Base-by-base conservation (phyloP, 2,329 filamentous ascomycete genomes). In the Cytospora leucostoma region DNA sequence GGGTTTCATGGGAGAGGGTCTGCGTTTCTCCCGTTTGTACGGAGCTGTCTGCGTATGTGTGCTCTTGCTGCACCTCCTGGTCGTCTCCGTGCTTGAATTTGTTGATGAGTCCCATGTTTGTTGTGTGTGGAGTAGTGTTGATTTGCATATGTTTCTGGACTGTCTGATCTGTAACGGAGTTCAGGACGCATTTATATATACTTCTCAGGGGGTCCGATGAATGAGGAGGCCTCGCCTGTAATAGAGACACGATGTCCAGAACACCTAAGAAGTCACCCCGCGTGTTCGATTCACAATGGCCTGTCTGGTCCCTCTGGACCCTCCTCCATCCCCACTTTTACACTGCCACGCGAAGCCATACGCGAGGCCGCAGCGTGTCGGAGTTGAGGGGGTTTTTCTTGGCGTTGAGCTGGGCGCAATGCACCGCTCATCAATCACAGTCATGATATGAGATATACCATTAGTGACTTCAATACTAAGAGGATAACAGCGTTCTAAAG, bases 31-130 rank as follows among this genome's bases (percentile, higher is more conserved):
- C 19, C 12, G 40, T 38, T 35, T 55, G 51, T 8, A n/a, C 57
- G 35, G 57, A 35, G 47, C 15, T 40, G 1, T 56, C 59, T 27
- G 44, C 33, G 44, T 40, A 38, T 6, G 12, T 27, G 11, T 49
- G 59, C 52, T 55, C 37, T 8, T 49, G 11, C 34, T 40, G 32
- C 12, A 27, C 35, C 21, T 62, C 44, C 17, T 53, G 50, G 15
- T 59, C 56, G 49, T 27, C 37, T 7, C 27, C 56, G 33, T 63
- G 61, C 61, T 63, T 63, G 56, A 63, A 51, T 34, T 59, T 63
- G 33, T 59, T 51, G 61, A 63, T 50, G 33, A 63, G 59, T 21
- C 50, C 61, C 61, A 63, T 63, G 15, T 5, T 49, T 32, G n/a
- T 5, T 11, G 8, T 34, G 32, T 52, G 34, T 4, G 17, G 34